Base-by-base conservation (phyloP, 2,329 filamentous ascomycete species). In the Scortechinia acanthostroma region DNA sequence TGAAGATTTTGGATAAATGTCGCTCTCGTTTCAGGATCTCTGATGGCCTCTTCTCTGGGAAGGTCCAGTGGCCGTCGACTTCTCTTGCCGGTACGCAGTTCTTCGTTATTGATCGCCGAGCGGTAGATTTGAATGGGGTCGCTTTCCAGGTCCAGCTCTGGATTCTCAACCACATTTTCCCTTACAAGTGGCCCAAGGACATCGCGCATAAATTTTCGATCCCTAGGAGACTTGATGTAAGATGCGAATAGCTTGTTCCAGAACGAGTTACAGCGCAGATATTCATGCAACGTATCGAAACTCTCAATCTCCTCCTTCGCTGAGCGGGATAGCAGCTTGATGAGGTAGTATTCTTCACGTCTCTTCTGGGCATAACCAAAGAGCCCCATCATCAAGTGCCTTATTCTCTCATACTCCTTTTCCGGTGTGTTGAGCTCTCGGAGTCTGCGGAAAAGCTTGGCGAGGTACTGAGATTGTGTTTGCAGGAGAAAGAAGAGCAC, bases 341-440 rank as follows among this genome's bases (percentile, higher is more conserved):
- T 71, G 3, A 98, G 74, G 62, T 96, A 95, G 66, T 97, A 98
- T 59, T 98, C 93, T 62, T 98, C 93, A 59, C 93, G 77, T 50
- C 91, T 80, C 70, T 97, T 98, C 62, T 98, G 93, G 1, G 93
- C 91, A 58, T 97, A 95, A 19, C 93, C 94, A 57, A 97, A 98
- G 23, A 97, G 73, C 6, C 90, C 88, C 90, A 98, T 96, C 65
- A 95, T 88, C 49, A 98, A 70, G 49, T 93, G 86, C 62, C 96
- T 91, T 45, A 95, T 86, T 43, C 89, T 81, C 66, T 95, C 95
- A 60, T 83, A 86, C 57, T 98, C 93, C 63, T 93, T 94, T 56
- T 98, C 93, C 0, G 89, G 72, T 1, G 87, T 88, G 35, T 86
- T 88, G 54, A 88, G 78, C 63, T 95, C 88, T 22, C 90, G 83